Base-by-base conservation (phyloP, 768 basidiomycete genomes). In the Amanita subjunquillea region DNA sequence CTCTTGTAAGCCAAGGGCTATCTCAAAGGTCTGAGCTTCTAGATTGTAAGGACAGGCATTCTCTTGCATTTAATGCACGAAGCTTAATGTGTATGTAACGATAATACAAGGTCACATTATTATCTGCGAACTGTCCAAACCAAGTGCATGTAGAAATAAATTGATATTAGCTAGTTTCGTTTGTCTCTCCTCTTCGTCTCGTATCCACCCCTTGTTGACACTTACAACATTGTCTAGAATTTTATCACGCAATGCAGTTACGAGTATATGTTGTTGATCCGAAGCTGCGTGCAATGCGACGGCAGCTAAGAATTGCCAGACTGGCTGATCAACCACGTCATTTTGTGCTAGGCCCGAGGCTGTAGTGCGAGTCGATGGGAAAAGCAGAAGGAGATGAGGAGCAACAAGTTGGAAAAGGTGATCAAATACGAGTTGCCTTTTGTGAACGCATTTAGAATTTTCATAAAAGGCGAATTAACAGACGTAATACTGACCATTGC, bases 261-360 rank as follows among this genome's bases (percentile, higher is more conserved):
- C 94, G 44, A 99, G 76, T 42, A 81, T 71, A 57, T 90, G 87
- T 64, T 98, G 95, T 65, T 99, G 91, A 58, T 91, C 86, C 40
- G 81, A 74, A 45, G 80, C 79, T 10, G 91, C 88, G 58, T 87
- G 85, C 38, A 94, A 75, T 2, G 93, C 94, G 47, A 98, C 69
- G 2, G 91, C 83, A 6, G 92, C 90, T 34, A 96, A 77, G 75
- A 93, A 90, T 63, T 89, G 86, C 92, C 93, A 96, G n/a, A 91
- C 88, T 12, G 87, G 89, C 65, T 89, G 87, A 68, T 95, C 91
- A 51, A 87, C 74, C 54, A 78, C 73, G 63, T 88, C 87, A 30
- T 76, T 74, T 1, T 75, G 69, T 15, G 70, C 55, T 37, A 67
- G 68, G 27, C 67, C 67, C 13, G 63, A 68, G 53, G 73, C 64